Conservation (phyloP, 2,329 filamentous ascomycete genomes). For the Beauveria brongniartii region DNA sequence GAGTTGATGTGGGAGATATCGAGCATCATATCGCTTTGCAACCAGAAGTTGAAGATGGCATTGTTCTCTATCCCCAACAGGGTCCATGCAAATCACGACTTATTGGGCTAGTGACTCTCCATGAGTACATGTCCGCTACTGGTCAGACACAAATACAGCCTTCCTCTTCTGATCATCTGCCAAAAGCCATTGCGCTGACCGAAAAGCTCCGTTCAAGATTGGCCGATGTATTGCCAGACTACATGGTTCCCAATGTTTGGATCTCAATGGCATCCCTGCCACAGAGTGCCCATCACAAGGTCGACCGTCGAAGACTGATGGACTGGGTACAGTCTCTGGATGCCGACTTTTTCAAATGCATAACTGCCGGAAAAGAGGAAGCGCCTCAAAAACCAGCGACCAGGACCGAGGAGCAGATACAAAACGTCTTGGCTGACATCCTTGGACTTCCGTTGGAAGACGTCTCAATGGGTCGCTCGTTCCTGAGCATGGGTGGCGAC, state of each 20-base stretch:
- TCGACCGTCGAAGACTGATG: not conserved
- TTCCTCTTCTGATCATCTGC: not conserved
- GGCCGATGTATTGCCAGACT: not conserved
- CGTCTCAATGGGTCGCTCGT: not conserved
- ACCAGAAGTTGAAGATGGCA: not conserved
- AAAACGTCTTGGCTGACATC: slow-evolving; percentile 24
- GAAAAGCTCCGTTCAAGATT: not conserved
- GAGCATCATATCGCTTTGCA: not conserved
- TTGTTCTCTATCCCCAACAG: not conserved
- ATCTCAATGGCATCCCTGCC: not conserved
- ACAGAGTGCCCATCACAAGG: not conserved
- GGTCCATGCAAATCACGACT: not conserved
- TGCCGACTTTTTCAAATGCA: not conserved
- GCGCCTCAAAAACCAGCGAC: not conserved
- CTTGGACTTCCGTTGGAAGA: slow-evolving; percentile 10
- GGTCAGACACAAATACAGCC: not conserved
- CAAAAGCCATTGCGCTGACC: not conserved
- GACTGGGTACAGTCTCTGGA: not conserved
- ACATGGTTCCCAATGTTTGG: not conserved
- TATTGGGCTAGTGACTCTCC: not conserved
- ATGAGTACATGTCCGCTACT: not conserved
- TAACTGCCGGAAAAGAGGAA: not conserved
- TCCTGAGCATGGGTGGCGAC: not conserved
- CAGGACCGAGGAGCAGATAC: not conserved
- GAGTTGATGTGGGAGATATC: not conserved